Evolutionary conservation across 139 green algal genomes (phyloP), one percentile per base, ranked within the genome.

Genomic region (Chlamydomonas eustigma): DNA sequence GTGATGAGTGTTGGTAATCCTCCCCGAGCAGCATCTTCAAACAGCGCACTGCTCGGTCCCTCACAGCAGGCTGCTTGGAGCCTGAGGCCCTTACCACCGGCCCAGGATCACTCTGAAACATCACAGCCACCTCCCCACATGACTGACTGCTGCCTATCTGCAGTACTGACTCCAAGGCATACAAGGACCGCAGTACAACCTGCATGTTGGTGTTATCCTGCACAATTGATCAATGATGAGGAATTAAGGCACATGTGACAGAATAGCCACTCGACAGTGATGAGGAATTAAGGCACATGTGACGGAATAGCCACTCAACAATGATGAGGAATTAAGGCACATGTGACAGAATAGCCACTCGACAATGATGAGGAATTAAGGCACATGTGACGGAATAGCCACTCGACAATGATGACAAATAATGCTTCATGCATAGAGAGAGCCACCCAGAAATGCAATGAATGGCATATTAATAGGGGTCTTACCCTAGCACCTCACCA

Each of bases 91-190:
- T 63, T 1, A 74, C 74, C 22, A 95, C 51, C 0, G 83, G 64
- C 0, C 39, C 8, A 0, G 87, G 84, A 74, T 88, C 78, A 24
- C 77, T 84, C 75, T 93, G 87, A 78, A 95, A 95, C 76, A 92
- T 86, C 1, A 92, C 90, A 1, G 89, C 89, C 22, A 93, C 71
- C 82, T 92, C 88, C 1, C 85, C 83, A 36, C 80, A 87, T 28
- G 80, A 80, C 70, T 88, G 80, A 12, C 64, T 84, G 39, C 74
- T 85, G 72, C 88, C 86, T 4, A 81, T 77, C 64, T 88, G 71
- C 32, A 92, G 76, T 18, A 93, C 71, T 1, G 89, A 88, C 69
- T 96, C 88, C 37, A 96, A 71, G 1, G 85, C 90, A 68, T 75
- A 90, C 51, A 96, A 80, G 30, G 89, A 79, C 6, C 91, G 88